Evolutionary conservation across 306 rosid genomes (phyloP).

Genomic region (Cajanus cajan): DNA sequence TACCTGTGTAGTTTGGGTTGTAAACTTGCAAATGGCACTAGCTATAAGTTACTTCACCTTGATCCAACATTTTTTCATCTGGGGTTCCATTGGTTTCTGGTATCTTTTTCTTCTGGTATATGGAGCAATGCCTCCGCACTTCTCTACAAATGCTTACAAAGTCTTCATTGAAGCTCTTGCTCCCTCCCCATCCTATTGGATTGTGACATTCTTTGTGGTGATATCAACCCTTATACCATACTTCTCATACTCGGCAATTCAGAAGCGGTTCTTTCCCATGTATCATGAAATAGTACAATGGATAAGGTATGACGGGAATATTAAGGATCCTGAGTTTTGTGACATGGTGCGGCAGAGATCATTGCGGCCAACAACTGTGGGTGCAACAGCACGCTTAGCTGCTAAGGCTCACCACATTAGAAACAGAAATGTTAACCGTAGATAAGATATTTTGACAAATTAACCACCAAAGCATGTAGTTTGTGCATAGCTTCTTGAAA

Average conservation of each 20-base stretch:
- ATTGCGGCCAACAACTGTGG: background rate
- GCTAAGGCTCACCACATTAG: background rate
- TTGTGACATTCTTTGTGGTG: constrained; percentile 27
- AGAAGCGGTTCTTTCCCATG: constrained; percentile 13
- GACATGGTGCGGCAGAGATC: background rate
- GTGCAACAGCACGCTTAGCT: background rate
- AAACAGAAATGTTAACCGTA: background rate
- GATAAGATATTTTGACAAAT: background rate
- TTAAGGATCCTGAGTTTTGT: constrained; percentile 7
- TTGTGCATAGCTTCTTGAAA: constrained; percentile 21
- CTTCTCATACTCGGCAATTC: constrained; percentile 14
- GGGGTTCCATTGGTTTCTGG: constrained; percentile 16
- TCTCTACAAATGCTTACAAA: background rate
- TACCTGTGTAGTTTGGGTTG: background rate
- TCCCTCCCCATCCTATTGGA: constrained; percentile 15
- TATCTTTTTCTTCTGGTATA: constrained; percentile 1
- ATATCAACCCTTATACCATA: constrained; percentile 19
- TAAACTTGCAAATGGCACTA: background rate
- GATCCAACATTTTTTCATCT: constrained; percentile 9
- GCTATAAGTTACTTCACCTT: constrained; percentile 21
- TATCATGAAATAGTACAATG: constrained; percentile 6
- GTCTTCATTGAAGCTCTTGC: constrained; percentile 14
- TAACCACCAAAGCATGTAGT: background rate
- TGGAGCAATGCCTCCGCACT: background rate
- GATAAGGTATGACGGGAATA: constrained; percentile 6